Evolutionary conservation across 1,139 yeast genomes (phyloP).

Genomic region (Hansenula sp.): DNA sequence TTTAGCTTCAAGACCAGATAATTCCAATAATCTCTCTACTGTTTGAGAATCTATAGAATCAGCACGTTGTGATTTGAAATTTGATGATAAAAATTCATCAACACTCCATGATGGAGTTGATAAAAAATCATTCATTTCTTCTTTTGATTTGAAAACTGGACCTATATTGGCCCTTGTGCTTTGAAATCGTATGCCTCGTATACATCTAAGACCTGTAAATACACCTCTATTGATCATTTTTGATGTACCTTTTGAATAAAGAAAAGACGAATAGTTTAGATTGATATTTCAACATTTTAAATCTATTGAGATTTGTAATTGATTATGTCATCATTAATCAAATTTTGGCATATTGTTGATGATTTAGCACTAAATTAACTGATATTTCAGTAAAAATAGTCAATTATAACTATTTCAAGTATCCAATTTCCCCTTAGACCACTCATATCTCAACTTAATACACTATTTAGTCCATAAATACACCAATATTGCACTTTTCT

Average conservation of each 20-base stretch:
- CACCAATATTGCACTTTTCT: neutral
- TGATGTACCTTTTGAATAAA: no score
- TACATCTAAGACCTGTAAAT: neutral
- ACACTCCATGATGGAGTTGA: slow-evolving; percentile 23
- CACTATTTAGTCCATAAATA: no score
- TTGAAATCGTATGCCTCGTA: neutral
- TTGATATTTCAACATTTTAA: no score
- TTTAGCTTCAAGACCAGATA: slow-evolving; percentile 41
- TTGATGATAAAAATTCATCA: slow-evolving; percentile 11
- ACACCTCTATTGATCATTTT: no score
- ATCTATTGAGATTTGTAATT: neutral
- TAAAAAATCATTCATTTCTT: slow-evolving; percentile 19
- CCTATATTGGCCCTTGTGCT: neutral
- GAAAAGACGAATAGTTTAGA: no score
- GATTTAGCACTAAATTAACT: no score
- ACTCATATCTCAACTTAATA: no score
- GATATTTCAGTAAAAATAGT: no score
- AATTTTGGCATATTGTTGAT: no score
- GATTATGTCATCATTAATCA: no score
- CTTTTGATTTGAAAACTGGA: neutral
- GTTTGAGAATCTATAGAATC: slow-evolving; percentile 7
- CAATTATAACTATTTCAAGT: no score
- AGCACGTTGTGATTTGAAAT: slow-evolving; percentile 3
- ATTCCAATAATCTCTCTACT: slow-evolving; percentile 28
- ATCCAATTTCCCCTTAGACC: no score